A percentile compares a stretch with the other conserved stretches of the same genome.
phyloP scores from a whole-genome alignment of 78 protist species.

The Dictyostelium intermedium region DNA sequence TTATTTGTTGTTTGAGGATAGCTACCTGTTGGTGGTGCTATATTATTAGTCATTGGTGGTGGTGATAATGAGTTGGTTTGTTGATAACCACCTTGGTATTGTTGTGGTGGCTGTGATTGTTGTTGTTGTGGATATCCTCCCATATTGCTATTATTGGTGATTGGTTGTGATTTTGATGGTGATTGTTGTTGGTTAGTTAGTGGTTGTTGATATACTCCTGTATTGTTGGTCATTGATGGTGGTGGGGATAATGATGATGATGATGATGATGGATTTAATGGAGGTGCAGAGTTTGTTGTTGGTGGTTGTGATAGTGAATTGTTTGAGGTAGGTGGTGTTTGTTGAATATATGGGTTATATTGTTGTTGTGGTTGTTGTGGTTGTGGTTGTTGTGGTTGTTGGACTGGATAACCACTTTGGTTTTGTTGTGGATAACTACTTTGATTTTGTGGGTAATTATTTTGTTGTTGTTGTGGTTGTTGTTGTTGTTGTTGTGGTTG shows the following conservation, averaged over 20 bases:
- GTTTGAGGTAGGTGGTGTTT: background rate
- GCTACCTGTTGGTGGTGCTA: background rate
- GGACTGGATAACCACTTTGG: background rate
- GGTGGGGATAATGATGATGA: no score
- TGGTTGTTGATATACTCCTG: background rate
- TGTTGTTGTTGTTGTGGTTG: conserved; percentile 9
- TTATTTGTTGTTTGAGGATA: background rate
- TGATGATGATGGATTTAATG: background rate
- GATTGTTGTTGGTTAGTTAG: conserved; percentile 13
- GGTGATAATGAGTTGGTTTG: background rate
- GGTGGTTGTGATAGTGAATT: background rate
- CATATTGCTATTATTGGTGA: background rate
- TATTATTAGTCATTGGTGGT: background rate
- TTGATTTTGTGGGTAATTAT: background rate
- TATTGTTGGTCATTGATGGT: background rate
- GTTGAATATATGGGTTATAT: background rate
- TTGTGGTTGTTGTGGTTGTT: background rate
- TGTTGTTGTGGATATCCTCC: background rate
- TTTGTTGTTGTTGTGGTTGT: conserved; percentile 12
- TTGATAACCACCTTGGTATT: background rate
- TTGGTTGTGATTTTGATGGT: conserved; percentile 8
- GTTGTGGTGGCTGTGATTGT: background rate
- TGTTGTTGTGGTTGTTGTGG: background rate
- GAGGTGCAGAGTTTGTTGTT: background rate
- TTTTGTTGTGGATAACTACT: background rate